Evolutionary conservation across 2,329 filamentous ascomycete species (phyloP), one percentile per base, ranked within the genome.

Genomic region (Cladophialophora bantiana): DNA sequence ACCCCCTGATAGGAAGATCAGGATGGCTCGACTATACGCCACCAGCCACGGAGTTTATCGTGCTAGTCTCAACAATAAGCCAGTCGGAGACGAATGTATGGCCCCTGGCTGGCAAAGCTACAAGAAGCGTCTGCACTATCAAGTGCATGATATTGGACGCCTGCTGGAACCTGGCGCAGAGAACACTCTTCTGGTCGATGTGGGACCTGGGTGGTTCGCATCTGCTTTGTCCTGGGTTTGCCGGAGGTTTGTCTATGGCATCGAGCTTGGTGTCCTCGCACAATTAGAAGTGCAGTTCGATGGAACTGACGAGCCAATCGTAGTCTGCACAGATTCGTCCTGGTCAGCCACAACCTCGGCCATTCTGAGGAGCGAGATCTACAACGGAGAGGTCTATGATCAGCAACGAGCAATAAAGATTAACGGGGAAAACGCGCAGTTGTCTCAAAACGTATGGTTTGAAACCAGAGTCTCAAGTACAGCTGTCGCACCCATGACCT

Each of bases 91-190:
- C 63, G 69, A 76, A 20, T 78, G 80, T 38, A 74, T 86, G 40
- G 81, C 84, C 20, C 85, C 85, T 0, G 84, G 85, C 0, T 87
- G 84, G 82, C 81, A 82, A 52, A 80, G 80, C 2, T 88, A 87
- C 68, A 75, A 80, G 0, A 74, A 82, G 55, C 78, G 85, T 0
- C 79, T 83, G n/a, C 76, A 79, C 0, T 88, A 87, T 66, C 80
- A 87, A 63, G 83, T 81, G 0, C 85, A 83, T 62, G 83, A 88
- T 66, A 81, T 87, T 1, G 81, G 79, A 0, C 66, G 75, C 0
- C 75, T 83, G 0, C 64, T 86, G 1, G 65, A 61, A 2, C 52
- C 70, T 0, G 77, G 76, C 2, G 65, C 71, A 3, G 12, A 20
- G 2, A 85, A 85, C 69, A 75, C 74, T 0, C 73, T 85, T 38